Conservation (phyloP, 2,329 filamentous ascomycete genomes). For the Xylariaceae sp. region DNA sequence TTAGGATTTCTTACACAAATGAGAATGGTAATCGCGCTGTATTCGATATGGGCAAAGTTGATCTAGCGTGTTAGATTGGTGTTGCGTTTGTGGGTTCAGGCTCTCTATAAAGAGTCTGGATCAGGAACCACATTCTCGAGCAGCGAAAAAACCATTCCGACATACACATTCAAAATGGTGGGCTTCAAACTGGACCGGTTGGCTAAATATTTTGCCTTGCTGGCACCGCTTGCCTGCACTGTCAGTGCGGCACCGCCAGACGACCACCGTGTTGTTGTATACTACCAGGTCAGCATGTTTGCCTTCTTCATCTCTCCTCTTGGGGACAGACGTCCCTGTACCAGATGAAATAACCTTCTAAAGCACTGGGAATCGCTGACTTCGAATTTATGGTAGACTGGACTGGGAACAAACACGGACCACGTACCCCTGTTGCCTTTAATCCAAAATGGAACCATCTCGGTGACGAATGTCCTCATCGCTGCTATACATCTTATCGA, state of each 20-base stretch:
- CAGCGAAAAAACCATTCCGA: constrained; percentile 2
- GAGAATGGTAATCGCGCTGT: constrained; percentile 2
- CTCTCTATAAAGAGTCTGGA: background rate
- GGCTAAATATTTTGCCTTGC: constrained; percentile 20
- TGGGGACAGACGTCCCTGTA: background rate
- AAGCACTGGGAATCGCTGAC: background rate
- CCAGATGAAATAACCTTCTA: background rate
- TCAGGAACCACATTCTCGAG: background rate
- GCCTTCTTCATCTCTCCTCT: background rate
- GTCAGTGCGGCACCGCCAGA: constrained; percentile 19
- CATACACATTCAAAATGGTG: constrained; percentile 22
- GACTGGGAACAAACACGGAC: constrained; percentile 37
- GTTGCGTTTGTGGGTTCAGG: background rate
- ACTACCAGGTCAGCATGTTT: constrained; percentile 11
- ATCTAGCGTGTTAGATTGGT: background rate
- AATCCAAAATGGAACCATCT: constrained; percentile 40
- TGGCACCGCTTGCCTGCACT: constrained; percentile 19
- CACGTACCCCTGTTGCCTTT: constrained; percentile 51
- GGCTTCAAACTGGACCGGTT: constrained; percentile 21
- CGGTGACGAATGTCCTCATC: constrained; percentile 74
- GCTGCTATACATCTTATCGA: constrained; percentile 81
- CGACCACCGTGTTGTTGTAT: constrained; percentile 40
- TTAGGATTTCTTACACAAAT: background rate
- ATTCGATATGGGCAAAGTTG: background rate
- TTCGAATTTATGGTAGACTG: constrained; percentile 41